Conservation (phyloP, 345 rosid genomes). For the Sisymbrium altissimum region DNA sequence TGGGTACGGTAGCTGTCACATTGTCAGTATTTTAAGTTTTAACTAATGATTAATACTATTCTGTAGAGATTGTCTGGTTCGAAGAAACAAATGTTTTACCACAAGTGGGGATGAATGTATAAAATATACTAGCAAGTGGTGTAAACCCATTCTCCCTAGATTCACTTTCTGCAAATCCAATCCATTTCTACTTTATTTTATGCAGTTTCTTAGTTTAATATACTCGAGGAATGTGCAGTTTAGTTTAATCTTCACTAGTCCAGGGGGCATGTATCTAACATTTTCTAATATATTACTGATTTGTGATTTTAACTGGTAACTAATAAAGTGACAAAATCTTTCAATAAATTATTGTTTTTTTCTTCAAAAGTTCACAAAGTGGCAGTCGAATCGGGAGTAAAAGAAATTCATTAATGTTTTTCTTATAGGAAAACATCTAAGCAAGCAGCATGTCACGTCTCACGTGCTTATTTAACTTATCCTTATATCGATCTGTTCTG, state of each 20-base stretch:
- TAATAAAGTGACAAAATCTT: slow-evolving; percentile 3
- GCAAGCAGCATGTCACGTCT: slow-evolving; percentile 15
- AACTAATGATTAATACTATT: background rate
- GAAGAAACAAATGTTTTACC: slow-evolving; percentile 11
- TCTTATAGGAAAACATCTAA: background rate
- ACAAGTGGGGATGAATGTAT: slow-evolving; percentile 22
- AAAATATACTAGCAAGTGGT: slow-evolving; percentile 1
- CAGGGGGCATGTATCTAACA: slow-evolving; percentile 31
- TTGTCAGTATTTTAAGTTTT: slow-evolving; percentile 8
- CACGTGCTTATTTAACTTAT: slow-evolving; percentile 3
- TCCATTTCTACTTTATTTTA: slow-evolving; percentile 18
- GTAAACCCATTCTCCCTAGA: slow-evolving; percentile 26
- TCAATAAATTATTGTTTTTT: background rate
- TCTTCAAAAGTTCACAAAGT: background rate
- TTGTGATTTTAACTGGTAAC: slow-evolving; percentile 2
- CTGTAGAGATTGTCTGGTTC: slow-evolving; percentile 15
- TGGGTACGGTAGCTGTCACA: background rate
- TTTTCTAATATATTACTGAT: background rate
- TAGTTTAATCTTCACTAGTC: slow-evolving; percentile 16
- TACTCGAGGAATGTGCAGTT: slow-evolving; percentile 24
- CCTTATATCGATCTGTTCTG: background rate
- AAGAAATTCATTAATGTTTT: background rate
- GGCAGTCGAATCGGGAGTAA: background rate
- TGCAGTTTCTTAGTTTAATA: slow-evolving; percentile 1
- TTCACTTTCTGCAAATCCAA: slow-evolving; percentile 34